Base-by-base conservation (phyloP, 768 basidiomycete species). In the Amanita subjunquillea region DNA sequence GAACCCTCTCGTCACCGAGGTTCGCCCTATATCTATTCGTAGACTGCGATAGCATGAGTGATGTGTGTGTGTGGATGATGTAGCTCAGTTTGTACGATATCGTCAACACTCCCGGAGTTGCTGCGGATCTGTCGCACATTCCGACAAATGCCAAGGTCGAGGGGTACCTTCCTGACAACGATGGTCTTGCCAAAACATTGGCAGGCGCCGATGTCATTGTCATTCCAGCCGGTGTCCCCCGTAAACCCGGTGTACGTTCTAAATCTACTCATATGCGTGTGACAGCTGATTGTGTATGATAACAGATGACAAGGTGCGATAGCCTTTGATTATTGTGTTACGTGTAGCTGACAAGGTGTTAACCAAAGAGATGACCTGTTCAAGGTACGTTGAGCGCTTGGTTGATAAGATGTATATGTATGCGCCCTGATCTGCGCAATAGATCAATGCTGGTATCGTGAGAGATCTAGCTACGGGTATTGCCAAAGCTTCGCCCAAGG, bases 401-500 rank as follows among this genome's bases (percentile, higher is more conserved):
- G 43, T 37, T 10, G 48, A 15, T 45, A 46, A 25, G 36, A n/a
- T 43, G 20, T 47, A 23, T 34, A n/a, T 25, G 25, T 25, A 25
- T 25, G 25, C 32, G 10, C 22, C 13, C 34, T 17, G 12, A 25
- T 55, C 48, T 41, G 6, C 42, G 32, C 34, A 17, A 42, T 51
- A 96, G 91, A 96, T 94, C 77, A 99, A 99, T 71, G 96, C 91
- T 53, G 92, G 92, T 44, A 99, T 99, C 66, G 88, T 97, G 54
- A 85, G 85, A 60, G 91, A 91, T 62, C 82, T 99, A 54, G 95
- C 94, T 13, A 85, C 81, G 34, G 93, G 89, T 30, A 89, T 93
- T 61, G 94, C 95, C 13, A 82, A 78, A 13, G 65, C 71, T 46
- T 80, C 82, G 40, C 95, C 95, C 55, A 93, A 92, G 64, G 96